Percentiles rank a stretch among this genome's conserved stretches.
phyloP scores from a whole-genome alignment of 345 rosid genomes.

The Reutealis trisperma region DNA sequence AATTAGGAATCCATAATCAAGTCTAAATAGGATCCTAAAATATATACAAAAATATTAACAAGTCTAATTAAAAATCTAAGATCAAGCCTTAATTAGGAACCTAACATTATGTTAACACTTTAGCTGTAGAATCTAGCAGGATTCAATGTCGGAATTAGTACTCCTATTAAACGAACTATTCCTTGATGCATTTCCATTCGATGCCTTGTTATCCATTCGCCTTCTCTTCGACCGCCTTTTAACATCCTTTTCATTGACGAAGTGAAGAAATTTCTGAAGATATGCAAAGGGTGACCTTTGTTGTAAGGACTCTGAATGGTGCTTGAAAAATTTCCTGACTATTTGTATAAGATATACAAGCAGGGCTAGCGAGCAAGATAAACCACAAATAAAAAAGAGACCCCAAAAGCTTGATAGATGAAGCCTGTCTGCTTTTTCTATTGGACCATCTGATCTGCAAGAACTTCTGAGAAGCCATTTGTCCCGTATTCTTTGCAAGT shows the following conservation, averaged over 20 bases:
- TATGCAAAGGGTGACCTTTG: conserved; percentile 44
- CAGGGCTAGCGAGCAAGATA: conserved; percentile 66
- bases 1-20: too few relatives aligned
- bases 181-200: background rate
- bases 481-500: conserved; percentile 78
- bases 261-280: conserved; percentile 64
- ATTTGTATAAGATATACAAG: conserved; percentile 40
- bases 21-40: too few relatives aligned
- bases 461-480: conserved; percentile 80
- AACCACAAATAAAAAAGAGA: conserved; percentile 56
- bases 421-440: conserved; percentile 65
- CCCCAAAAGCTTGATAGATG: conserved; percentile 76
- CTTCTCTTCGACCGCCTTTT: conserved; percentile 50
- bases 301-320: conserved; percentile 33
- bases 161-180: background rate
- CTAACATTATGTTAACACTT: too few relatives aligned
- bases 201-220: background rate
- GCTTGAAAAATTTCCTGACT: conserved; percentile 48
- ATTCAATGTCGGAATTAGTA: background rate
- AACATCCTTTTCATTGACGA: conserved; percentile 52
- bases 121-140: background rate
- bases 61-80: too few relatives aligned
- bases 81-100: too few relatives aligned
- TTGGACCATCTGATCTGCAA: conserved; percentile 69
- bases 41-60: too few relatives aligned